phyloP scores from a whole-genome alignment of 495 filamentous ascomycete species.

The Neurospora pannonica region DNA sequence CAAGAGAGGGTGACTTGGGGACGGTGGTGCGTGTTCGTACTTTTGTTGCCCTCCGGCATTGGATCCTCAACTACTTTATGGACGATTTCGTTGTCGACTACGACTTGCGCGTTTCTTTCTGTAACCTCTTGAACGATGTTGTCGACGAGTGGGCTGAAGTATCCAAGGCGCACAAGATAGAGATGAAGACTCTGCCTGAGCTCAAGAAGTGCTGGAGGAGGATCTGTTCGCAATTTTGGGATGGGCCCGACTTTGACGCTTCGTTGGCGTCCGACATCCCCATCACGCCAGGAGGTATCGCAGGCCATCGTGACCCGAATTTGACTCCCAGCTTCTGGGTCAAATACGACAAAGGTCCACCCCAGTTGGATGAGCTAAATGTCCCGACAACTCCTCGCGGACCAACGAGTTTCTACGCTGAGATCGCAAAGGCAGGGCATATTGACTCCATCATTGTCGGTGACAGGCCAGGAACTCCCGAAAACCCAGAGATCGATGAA shows the following conservation, averaged over 20 bases:
- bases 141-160: constrained; percentile 44
- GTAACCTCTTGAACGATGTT: constrained; percentile 69
- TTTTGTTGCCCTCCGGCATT: constrained; percentile 93
- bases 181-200: constrained; percentile 85
- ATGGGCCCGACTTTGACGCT: constrained; percentile 50
- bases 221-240: constrained; percentile 83
- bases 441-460: constrained; percentile 33
- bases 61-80: constrained; percentile 96
- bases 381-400: constrained; percentile 10
- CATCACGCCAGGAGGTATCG: constrained; percentile 65
- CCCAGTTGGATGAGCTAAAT: constrained; percentile 33
- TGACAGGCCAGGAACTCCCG: constrained; percentile 34
- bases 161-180: constrained; percentile 50
- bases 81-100: constrained; percentile 91
- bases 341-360: constrained; percentile 25
- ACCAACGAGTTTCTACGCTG: constrained; percentile 37
- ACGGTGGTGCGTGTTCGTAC: constrained; percentile 88
- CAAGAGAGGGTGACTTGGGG: constrained; percentile 68
- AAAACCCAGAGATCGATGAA: constrained; percentile 14
- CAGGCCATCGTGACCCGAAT: constrained; percentile 45
- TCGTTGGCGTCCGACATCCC: constrained; percentile 53
- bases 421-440: constrained; percentile 39
- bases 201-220: constrained; percentile 96
- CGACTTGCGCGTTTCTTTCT: constrained; percentile 69
- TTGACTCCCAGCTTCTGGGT: constrained; percentile 40